Base-by-base conservation (phyloP, 176 grass and related monocot genomes). In the Cymbopogon citratus region DNA sequence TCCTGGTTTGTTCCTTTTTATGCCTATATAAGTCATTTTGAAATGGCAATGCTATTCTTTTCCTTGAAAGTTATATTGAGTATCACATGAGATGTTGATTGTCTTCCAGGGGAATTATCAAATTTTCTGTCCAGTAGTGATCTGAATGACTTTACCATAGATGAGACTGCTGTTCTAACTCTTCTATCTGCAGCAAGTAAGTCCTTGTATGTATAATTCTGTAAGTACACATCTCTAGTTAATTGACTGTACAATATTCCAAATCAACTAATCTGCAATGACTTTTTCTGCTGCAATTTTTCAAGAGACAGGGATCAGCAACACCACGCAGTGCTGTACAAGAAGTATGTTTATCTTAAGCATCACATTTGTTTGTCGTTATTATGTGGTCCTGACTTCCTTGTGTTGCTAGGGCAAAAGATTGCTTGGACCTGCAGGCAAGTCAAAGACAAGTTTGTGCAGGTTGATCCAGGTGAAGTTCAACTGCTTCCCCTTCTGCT, bases 111-210 rank as follows among this genome's bases (percentile, higher is more conserved):
- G 73, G 77, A 87, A 64, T 45, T 97, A 71, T 89, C 90, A 60
- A 85, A 85, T 75, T 33, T 97, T 75, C 28, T 94, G 86, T 85
- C 86, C 52, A 84, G 72, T 65, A 79, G 86, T 26, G 78, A 89
- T 29, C 66, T 92, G 46, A 73, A 81, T 15, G 64, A 87, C 82
- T 97, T 91, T 63, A 54, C 21, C 31, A 18, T 86, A 75, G 90
- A 94, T 38, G 92, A 92, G 67, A 94, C 61, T 31, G 71, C 84
- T 69, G 70, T 97, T 85, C 92, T 89, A 5, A 83, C 70, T 74
- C 36, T 70, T 89, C 54, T 94, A 66, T 92, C 95, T 68, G 85
- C 90, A 75, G 36, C 69, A 78, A 87, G 92, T 97, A 85, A 89
- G 87, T 92, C 61, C 24, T 36, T 74, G 19, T 80, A 88, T 87